phyloP scores from a whole-genome alignment of 306 rosid species.

The Sicyos edulis region DNA sequence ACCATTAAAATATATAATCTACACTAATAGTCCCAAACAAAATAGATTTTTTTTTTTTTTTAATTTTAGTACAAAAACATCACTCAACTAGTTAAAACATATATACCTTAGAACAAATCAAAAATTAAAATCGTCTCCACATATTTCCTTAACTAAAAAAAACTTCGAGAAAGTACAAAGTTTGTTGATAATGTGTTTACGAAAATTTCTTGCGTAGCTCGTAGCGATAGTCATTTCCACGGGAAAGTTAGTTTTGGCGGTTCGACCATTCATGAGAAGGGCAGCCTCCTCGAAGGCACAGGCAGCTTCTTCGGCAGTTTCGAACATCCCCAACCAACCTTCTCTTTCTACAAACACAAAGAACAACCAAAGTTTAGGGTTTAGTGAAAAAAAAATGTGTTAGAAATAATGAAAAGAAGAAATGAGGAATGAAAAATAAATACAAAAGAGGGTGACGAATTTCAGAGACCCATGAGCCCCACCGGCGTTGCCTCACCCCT shows the following conservation, averaged over 20 bases:
- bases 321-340: constrained; percentile 94
- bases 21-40: too few relatives aligned
- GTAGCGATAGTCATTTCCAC: not conserved
- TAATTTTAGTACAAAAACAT: too few relatives aligned
- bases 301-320: constrained; percentile 83
- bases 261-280: constrained; percentile 63
- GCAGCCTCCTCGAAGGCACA: constrained; percentile 90
- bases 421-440: constrained; percentile 19
- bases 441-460: constrained; percentile 92
- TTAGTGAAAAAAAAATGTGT: not conserved
- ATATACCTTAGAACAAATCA: too few relatives aligned
- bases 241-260: constrained; percentile 81
- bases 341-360: constrained; percentile 45
- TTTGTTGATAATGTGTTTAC: not conserved
- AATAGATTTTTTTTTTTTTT: too few relatives aligned
- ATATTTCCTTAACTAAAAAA: too few relatives aligned
- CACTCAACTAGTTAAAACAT: too few relatives aligned
- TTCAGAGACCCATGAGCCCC: constrained; percentile 96
- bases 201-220: not conserved
- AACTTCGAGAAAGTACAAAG: too few relatives aligned
- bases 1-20: too few relatives aligned
- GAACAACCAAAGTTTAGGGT: not conserved
- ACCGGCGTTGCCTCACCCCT: constrained; percentile 86
- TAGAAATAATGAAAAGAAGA: not conserved
- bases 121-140: too few relatives aligned